phyloP scores from a whole-genome alignment of 768 basidiomycete genomes.

The Lactifluus echinatus region DNA sequence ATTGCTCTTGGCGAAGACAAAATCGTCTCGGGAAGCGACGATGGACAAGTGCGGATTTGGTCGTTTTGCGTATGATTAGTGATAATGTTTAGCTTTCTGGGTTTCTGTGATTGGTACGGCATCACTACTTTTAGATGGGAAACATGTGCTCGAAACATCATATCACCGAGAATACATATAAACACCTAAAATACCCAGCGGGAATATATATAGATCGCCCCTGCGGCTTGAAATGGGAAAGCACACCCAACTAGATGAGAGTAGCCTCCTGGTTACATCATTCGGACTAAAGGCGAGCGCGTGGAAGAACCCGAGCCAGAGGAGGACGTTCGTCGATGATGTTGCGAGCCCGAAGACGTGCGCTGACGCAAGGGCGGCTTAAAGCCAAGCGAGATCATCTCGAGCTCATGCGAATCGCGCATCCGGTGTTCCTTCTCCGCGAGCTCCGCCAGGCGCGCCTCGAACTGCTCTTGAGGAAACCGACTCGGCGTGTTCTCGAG shows the following conservation, averaged over 20 bases:
- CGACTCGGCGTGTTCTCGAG: constrained; percentile 27
- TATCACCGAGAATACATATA: too few species aligned
- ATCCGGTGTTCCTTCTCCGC: constrained; percentile 11
- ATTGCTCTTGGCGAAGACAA: constrained; percentile 88
- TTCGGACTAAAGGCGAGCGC: not conserved
- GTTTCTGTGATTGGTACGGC: too few species aligned
- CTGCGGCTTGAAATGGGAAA: too few species aligned
- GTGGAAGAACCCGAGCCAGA: not conserved
- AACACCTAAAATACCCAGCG: too few species aligned
- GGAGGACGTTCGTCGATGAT: not conserved
- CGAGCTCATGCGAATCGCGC: constrained; percentile 5
- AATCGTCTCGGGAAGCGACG: constrained; percentile 94
- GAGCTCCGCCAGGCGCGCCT: constrained; percentile 26
- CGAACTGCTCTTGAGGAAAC: constrained; percentile 28
- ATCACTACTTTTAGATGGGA: too few species aligned
- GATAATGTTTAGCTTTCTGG: too few species aligned
- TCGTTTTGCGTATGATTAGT: constrained; percentile 16
- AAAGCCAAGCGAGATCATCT: constrained; percentile 19
- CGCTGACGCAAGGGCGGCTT: not conserved
- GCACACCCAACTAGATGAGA: too few species aligned
- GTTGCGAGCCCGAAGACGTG: not conserved
- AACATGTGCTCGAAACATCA: too few species aligned
- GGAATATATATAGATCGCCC: too few species aligned
- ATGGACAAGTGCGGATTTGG: constrained; percentile 84
- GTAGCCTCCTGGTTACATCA: not conserved